These are phyloP conservation scores for Solanum hybrid DNA, from an alignment of 305 asterid genomes.

Conservation along the genomic window DNA sequence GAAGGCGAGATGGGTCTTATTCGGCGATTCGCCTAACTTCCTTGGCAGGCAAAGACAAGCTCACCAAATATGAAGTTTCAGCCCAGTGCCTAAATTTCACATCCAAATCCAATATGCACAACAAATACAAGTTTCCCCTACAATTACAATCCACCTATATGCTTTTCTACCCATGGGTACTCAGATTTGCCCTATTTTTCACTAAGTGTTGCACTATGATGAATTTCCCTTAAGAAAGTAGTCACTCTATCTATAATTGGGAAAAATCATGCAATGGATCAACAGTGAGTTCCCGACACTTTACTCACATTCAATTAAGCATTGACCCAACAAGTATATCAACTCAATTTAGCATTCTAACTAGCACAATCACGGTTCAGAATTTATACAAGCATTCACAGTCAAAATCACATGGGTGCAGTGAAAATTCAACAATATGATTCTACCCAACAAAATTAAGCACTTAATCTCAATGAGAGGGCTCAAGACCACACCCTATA, in stretches of 20 bases:
- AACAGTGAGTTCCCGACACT: neutral
- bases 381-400: neutral
- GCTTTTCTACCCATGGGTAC: neutral
- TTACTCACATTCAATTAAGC: neutral
- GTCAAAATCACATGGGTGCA: neutral
- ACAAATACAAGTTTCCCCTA: neutral
- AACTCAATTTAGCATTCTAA: neutral
- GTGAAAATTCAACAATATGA: neutral
- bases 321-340: neutral
- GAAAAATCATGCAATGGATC: no score
- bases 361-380: neutral
- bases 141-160: neutral
- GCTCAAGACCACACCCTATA: neutral
- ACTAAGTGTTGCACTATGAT: neutral
- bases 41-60: neutral
- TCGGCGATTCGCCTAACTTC: neutral
- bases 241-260: neutral
- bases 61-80: neutral
- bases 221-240: neutral
- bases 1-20: neutral
- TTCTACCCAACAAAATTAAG: neutral
- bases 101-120: neutral
- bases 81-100: neutral
- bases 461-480: neutral
- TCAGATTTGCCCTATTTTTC: neutral